Conservation (phyloP, 768 basidiomycete species). For the Lactarius sanguifluus region DNA sequence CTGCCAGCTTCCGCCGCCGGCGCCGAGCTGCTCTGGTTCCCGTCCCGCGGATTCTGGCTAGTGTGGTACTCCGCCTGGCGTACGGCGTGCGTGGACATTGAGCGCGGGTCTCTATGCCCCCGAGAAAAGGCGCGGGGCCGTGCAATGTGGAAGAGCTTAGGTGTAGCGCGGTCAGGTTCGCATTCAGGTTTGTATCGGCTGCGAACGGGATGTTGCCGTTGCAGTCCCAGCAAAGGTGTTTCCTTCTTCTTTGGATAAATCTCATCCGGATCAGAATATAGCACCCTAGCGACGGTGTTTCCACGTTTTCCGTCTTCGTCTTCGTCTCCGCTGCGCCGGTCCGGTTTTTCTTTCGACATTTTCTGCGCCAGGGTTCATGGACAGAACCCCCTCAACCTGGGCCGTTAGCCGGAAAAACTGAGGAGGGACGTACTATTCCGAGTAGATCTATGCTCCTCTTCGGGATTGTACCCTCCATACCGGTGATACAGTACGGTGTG, state of each 20-base stretch:
- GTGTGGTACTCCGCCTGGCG: slow-evolving; percentile 9
- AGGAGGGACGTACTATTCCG: slow-evolving; percentile 48
- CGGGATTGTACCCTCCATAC: slow-evolving; percentile 88
- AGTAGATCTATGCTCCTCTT: slow-evolving; percentile 91
- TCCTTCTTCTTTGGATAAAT: too few relatives aligned
- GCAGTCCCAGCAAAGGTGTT: too few relatives aligned
- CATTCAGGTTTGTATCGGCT: too few relatives aligned
- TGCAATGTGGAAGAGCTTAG: too few relatives aligned
- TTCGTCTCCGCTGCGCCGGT: slow-evolving; percentile 11
- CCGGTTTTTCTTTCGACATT: not conserved
- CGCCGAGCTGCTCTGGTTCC: slow-evolving; percentile 54
- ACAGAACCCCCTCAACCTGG: slow-evolving; percentile 87
- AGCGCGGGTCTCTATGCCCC: slow-evolving; percentile 86
- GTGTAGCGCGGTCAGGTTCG: too few relatives aligned
- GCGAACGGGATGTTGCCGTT: too few relatives aligned
- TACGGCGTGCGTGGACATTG: slow-evolving; percentile 58
- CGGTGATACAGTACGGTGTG: slow-evolving; percentile 85
- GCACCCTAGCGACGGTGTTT: too few relatives aligned
- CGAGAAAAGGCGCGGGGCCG: slow-evolving; percentile 81
- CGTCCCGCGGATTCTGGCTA: slow-evolving; percentile 69
- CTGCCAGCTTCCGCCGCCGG: slow-evolving; percentile 47
- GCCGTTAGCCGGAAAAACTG: slow-evolving; percentile 38
- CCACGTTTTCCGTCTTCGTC: too few relatives aligned
- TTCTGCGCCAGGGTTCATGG: slow-evolving; percentile 48
- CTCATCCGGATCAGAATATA: too few relatives aligned